Evolutionary conservation across 257 asterid genomes (phyloP).

Genomic region (Ilex asprella): DNA sequence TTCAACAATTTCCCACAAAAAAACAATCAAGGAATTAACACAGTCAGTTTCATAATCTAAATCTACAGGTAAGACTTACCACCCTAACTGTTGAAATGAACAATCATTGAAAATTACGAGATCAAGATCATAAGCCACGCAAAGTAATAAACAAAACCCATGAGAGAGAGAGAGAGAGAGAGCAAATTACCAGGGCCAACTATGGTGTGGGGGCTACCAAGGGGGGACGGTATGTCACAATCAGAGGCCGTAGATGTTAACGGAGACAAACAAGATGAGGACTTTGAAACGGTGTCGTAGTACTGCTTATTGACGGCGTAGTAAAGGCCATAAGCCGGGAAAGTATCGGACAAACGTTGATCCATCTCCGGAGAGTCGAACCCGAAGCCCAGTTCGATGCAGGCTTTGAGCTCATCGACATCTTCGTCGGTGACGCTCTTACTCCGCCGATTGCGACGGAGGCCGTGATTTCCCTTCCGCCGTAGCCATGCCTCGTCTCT

Average conservation of each 20-base stretch:
- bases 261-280: constrained; percentile 23
- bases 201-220: constrained; percentile 49
- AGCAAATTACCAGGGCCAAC: constrained; percentile 42
- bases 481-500: constrained; percentile 76
- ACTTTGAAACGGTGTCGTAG: constrained; percentile 30
- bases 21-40: neutral
- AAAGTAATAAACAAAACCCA: neutral
- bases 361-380: constrained; percentile 70
- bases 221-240: constrained; percentile 37
- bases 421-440: constrained; percentile 77
- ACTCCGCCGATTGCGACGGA: constrained; percentile 34
- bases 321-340: constrained; percentile 70
- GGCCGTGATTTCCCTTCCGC: constrained; percentile 29
- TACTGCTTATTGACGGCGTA: constrained; percentile 51
- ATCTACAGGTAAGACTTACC: too few relatives aligned
- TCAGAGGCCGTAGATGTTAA: constrained; percentile 27
- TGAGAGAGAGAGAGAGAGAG: neutral
- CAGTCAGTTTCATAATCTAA: too few relatives aligned
- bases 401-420: constrained; percentile 67
- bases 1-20: too few relatives aligned
- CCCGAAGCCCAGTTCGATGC: constrained; percentile 71
- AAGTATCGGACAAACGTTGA: constrained; percentile 54
- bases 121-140: too few relatives aligned
- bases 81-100: too few relatives aligned
- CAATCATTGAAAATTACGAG: too few relatives aligned